These are phyloP conservation scores for Ganoderma resinaceum DNA, from an alignment of 1,284 basidiomycete species.

Conservation along the genomic window DNA sequence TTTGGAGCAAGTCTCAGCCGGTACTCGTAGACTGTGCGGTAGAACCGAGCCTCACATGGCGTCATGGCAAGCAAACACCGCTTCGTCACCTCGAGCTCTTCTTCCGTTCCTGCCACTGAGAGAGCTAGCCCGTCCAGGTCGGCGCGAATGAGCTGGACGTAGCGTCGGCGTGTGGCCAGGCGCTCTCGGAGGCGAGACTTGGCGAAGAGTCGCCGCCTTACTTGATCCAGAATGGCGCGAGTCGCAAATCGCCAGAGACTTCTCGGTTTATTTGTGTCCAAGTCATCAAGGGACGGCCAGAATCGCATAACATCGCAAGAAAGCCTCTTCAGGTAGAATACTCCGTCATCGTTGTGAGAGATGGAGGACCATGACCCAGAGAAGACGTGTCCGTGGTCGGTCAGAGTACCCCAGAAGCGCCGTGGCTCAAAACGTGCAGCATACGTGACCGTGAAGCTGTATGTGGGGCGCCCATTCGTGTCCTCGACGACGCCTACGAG, in stretches of 20 bases:
- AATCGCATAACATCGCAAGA: constrained; percentile 26
- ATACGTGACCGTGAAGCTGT: constrained; percentile 3
- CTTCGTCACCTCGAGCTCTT: constrained; percentile 8
- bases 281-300: constrained; percentile 31
- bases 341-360: background rate
- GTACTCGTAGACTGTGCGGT: constrained; percentile 25
- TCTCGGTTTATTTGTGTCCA: constrained; percentile 23
- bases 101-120: background rate
- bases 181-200: constrained; percentile 11
- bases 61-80: constrained; percentile 25
- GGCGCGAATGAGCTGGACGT: constrained; percentile 18
- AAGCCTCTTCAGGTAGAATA: constrained; percentile 25
- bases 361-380: constrained; percentile 2
- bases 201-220: constrained; percentile 16
- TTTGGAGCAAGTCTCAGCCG: constrained; percentile 28
- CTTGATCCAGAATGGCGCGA: constrained; percentile 20
- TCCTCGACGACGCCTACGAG: background rate
- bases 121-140: background rate
- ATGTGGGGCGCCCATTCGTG: background rate
- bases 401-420: constrained; percentile 3
- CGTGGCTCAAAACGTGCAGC: background rate
- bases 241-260: constrained; percentile 38
- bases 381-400: constrained; percentile 1
- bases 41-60: constrained; percentile 21
- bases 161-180: constrained; percentile 16